Evolutionary conservation across 2,329 filamentous ascomycete genomes (phyloP).

Genomic region (Coniochaeta ligniaria): DNA sequence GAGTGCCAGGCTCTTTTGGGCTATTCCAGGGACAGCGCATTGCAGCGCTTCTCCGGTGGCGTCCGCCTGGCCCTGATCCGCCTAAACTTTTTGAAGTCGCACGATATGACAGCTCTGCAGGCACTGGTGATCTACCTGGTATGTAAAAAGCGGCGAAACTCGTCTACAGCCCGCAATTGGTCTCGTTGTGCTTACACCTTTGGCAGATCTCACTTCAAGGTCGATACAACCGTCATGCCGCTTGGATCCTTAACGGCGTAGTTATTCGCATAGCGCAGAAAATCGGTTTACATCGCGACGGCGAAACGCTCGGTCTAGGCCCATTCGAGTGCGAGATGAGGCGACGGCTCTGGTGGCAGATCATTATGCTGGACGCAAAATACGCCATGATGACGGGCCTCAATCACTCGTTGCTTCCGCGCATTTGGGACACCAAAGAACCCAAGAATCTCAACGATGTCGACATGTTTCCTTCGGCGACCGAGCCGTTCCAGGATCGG

Average conservation of each 20-base stretch:
- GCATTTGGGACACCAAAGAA: conserved; percentile 48
- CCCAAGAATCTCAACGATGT: conserved; percentile 53
- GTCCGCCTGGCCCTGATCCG: conserved; percentile 42
- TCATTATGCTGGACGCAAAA: conserved; percentile 50
- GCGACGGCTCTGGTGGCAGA: conserved; percentile 60
- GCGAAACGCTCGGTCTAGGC: conserved; percentile 44
- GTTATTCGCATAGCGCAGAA: conserved; percentile 59
- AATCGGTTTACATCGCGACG: conserved; percentile 60
- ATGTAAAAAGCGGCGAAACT: conserved; percentile 10
- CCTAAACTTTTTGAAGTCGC: conserved; percentile 50
- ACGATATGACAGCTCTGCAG: conserved; percentile 52
- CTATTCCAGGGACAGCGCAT: conserved; percentile 38
- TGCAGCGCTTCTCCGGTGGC: conserved; percentile 44
- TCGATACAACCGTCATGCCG: conserved; percentile 50
- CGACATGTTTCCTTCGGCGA: conserved; percentile 47
- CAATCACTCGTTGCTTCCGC: conserved; percentile 41
- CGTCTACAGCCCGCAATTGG: not conserved
- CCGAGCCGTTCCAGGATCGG: conserved; percentile 40
- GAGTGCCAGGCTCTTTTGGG: conserved; percentile 50
- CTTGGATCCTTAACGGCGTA: conserved; percentile 54
- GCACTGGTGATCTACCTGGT: conserved; percentile 52
- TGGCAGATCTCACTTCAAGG: conserved; percentile 48
- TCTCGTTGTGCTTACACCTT: conserved; percentile 8
- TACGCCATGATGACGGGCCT: conserved; percentile 52
- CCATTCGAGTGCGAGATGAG: conserved; percentile 63